Base-by-base conservation (phyloP, 2,329 filamentous ascomycete genomes). In the Fusarium hostae region DNA sequence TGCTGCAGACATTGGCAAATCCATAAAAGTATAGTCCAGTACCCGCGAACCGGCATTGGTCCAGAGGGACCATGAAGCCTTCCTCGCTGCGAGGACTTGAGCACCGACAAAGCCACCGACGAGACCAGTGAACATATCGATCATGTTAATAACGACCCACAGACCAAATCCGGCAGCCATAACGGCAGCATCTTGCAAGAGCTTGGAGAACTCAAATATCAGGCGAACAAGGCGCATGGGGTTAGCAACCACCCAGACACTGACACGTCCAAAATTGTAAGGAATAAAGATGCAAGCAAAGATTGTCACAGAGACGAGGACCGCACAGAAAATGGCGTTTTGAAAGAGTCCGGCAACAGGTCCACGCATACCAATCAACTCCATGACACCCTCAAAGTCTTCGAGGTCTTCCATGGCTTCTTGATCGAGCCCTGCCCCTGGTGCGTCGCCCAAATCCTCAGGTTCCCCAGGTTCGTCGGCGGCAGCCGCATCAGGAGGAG, bases 301-400 rank as follows among this genome's bases (percentile, higher is more conserved):
- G 44, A 99, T 90, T 18, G 95, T 97, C 56, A 95, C 89, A 2
- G 93, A 92, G 18, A 99, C 94, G 32, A 99, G 86, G 48, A 98
- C 91, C 11, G 93, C 92, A 79, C 95, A 97, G 81, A 99, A 99
- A 20, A 98, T 90, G 60, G 93, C 94, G 74, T 99, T 99, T 78
- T 99, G 96, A 73, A 98, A 90, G 9, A 99, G 87, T 5, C 94
- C 94, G 18, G 92, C 91, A 6, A 99, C 86, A 1, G 96, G 96
- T 0, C 96, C 96, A 77, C 97, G 94, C 92, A 99, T 97, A 40
- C 96, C 96, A 65, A 99, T 92, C 20, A 99, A 88, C 80, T 99
- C 96, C 85, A 99, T 90, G 57, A 99, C 93, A 1, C 96, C 96
- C 79, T 99, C 96, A 20, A 99, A 90, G 78, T 99, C 96, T 81